phyloP scores from a whole-genome alignment of 1,284 basidiomycete species.

The Cryptococcus hybrid region DNA sequence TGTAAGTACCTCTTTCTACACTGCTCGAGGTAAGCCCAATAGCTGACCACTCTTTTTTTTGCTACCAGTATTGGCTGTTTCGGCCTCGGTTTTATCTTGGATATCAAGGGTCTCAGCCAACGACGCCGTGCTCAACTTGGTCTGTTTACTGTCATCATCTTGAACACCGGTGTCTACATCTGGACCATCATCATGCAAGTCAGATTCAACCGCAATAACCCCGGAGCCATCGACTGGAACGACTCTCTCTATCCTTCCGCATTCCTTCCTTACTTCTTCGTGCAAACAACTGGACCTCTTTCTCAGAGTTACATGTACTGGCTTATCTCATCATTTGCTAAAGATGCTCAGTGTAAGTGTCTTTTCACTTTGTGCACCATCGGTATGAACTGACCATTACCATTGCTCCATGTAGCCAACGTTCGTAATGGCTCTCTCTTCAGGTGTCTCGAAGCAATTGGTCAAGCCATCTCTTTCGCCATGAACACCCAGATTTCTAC shows the following conservation, averaged over 20 bases:
- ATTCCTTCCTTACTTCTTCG: conserved; percentile 30
- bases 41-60: neutral
- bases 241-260: conserved; percentile 15
- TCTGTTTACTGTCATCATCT: conserved; percentile 18
- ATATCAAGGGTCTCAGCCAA: conserved; percentile 20
- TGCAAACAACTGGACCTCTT: conserved; percentile 26
- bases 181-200: conserved; percentile 25
- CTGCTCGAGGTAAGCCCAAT: neutral
- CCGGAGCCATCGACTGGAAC: conserved; percentile 26
- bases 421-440: conserved; percentile 17
- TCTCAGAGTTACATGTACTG: conserved; percentile 32
- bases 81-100: conserved; percentile 27
- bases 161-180: conserved; percentile 20
- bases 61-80: conserved; percentile 20
- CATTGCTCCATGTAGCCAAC: conserved; percentile 3
- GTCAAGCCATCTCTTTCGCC: conserved; percentile 25
- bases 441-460: conserved; percentile 20
- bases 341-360: conserved; percentile 16
- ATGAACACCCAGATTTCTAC: conserved; percentile 21
- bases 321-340: conserved; percentile 28
- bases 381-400: too few species aligned
- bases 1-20: conserved; percentile 10
- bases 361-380: too few species aligned
- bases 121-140: conserved; percentile 26
- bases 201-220: conserved; percentile 14